Conservation (phyloP, 1,139 yeast genomes). For the Candida sp. region DNA sequence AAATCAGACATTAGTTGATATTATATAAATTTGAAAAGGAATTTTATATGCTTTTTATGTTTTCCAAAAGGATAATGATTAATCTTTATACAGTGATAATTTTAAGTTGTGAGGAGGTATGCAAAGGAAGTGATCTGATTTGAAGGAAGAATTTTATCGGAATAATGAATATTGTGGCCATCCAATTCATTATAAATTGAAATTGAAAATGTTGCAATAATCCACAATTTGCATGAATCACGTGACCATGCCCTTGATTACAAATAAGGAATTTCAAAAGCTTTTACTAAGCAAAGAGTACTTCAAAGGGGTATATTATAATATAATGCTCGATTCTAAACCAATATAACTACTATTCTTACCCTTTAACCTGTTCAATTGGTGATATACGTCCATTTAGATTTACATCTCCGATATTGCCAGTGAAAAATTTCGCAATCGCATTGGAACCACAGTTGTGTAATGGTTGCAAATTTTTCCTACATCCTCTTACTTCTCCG, state of each 20-base stretch:
- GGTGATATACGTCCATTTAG: too few species aligned
- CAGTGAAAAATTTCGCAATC: not conserved
- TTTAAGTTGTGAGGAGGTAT: not conserved
- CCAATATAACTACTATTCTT: too few species aligned
- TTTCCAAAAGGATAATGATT: not conserved
- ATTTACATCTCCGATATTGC: too few species aligned
- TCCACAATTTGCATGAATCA: conserved; percentile 19
- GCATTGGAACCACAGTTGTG: conserved; percentile 1
- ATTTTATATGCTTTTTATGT: not conserved
- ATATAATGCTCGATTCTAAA: too few species aligned
- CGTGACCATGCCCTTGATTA: conserved; percentile 9
- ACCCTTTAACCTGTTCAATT: too few species aligned
- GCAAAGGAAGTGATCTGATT: not conserved
- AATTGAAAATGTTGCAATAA: conserved; percentile 5
- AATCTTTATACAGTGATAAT: not conserved
- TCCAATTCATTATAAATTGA: conserved; percentile 1
- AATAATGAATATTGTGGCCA: not conserved
- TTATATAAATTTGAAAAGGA: too few species aligned
- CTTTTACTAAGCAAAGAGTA: too few species aligned
- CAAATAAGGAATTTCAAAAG: too few species aligned
- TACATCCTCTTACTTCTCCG: not conserved
- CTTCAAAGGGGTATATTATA: too few species aligned
- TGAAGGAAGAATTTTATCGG: too few species aligned
- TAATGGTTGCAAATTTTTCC: not conserved
- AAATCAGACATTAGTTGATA: conserved; percentile 8